A percentile compares a stretch with the other conserved stretches of the same genome.
phyloP scores from a whole-genome alignment of 345 rosid species.

The Lumnitzera racemosa region DNA sequence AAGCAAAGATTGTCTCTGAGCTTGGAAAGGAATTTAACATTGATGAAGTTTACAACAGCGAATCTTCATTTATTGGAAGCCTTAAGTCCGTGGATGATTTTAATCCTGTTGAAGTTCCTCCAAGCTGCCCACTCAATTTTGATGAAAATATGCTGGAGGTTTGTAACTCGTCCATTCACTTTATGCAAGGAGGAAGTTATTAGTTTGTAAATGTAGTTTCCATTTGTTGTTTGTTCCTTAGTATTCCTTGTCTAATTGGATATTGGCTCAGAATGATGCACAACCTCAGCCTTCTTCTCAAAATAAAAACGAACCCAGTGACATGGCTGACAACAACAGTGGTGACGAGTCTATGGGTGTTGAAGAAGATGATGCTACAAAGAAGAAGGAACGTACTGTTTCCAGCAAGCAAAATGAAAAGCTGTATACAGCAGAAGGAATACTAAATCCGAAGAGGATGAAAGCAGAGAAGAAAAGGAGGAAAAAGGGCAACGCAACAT shows the following conservation, averaged over 20 bases:
- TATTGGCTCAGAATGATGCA: conserved; percentile 29
- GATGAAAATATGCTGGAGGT: conserved; percentile 80
- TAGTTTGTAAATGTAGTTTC: too few relatives aligned
- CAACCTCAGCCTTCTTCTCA: conserved; percentile 17
- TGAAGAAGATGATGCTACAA: conserved; percentile 27
- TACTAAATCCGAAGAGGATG: conserved; percentile 59
- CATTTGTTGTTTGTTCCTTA: neutral
- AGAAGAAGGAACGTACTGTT: conserved; percentile 27
- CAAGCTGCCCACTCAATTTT: conserved; percentile 50
- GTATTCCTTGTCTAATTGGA: neutral
- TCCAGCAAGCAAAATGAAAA: conserved; percentile 58
- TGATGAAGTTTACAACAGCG: conserved; percentile 73
- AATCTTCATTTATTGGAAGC: conserved; percentile 83
- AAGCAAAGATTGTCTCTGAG: conserved; percentile 66
- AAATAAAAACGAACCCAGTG: conserved; percentile 9
- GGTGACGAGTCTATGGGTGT: conserved; percentile 18
- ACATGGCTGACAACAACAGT: neutral
- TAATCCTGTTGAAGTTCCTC: conserved; percentile 68
- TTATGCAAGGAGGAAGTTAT: neutral
- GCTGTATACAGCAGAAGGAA: conserved; percentile 59
- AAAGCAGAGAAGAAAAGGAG: conserved; percentile 76
- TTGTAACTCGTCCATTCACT: conserved; percentile 7
- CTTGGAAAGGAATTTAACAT: conserved; percentile 72
- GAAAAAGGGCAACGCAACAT: conserved; percentile 41
- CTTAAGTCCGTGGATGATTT: conserved; percentile 67